These are phyloP conservation scores for Micractinium sp. DNA, from an alignment of 139 green algal species.

Conservation along the genomic window DNA sequence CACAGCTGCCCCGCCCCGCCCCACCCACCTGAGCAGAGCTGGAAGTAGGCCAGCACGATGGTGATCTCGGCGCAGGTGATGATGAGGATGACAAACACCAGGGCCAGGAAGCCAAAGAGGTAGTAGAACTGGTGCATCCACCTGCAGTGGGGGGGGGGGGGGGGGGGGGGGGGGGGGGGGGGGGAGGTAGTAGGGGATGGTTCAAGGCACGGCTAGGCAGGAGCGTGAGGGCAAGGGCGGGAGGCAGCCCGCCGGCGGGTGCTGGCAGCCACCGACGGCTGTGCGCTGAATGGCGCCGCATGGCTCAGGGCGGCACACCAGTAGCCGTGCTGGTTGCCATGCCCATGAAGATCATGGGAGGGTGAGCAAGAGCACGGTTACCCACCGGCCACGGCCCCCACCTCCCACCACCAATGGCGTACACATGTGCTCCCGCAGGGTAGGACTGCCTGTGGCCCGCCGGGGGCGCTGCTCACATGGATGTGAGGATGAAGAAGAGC, in stretches of 20 bases:
- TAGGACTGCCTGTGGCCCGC: slow-evolving; percentile 55
- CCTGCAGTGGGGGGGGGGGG: neutral
- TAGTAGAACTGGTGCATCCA: slow-evolving; percentile 87
- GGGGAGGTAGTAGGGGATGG: neutral
- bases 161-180: neutral
- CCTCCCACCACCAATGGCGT: neutral
- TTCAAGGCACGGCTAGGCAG: too few relatives aligned
- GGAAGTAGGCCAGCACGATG: slow-evolving; percentile 99
- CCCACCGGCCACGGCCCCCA: too few relatives aligned
- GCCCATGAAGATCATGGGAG: too few relatives aligned
- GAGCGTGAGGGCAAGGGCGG: neutral
- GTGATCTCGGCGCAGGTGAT: slow-evolving; percentile 99
- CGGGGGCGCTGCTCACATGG: slow-evolving; percentile 99
- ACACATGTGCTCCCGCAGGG: neutral
- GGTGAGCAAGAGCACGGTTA: too few relatives aligned
- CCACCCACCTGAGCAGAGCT: slow-evolving; percentile 65
- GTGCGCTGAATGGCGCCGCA: too few relatives aligned
- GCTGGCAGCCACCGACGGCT: too few relatives aligned
- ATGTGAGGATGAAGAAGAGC: slow-evolving; percentile 99
- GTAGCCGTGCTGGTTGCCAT: too few relatives aligned
- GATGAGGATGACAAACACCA: slow-evolving; percentile 97
- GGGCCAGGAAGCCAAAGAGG: slow-evolving; percentile 97
- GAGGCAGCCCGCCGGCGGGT: too few relatives aligned
- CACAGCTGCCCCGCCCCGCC: neutral
- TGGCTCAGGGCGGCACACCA: too few relatives aligned